Percentiles rank a stretch among this genome's conserved stretches.
phyloP scores from a whole-genome alignment of 257 asterid species.

The Primulina huaijiensis region DNA sequence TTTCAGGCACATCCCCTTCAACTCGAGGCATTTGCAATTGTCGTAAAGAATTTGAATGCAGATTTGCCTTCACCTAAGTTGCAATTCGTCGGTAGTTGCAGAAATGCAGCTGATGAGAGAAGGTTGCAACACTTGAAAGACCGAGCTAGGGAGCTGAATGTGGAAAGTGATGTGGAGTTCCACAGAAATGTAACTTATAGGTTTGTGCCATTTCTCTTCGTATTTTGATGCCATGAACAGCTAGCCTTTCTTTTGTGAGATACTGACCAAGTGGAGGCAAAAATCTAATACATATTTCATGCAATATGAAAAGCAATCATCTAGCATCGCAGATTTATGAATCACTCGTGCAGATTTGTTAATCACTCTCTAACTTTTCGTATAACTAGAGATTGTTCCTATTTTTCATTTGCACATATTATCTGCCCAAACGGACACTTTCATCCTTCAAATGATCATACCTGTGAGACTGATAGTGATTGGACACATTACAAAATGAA shows the following conservation, averaged over 20 bases:
- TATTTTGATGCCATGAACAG: background rate
- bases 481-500: background rate
- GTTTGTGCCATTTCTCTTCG: slow-evolving; percentile 33
- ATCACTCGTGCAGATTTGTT: background rate
- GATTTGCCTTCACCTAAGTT: slow-evolving; percentile 67
- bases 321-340: background rate
- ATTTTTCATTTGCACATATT: no score
- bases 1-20: slow-evolving; percentile 80
- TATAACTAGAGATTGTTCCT: background rate
- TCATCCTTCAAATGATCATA: background rate
- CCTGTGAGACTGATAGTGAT: background rate
- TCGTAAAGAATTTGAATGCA: slow-evolving; percentile 47
- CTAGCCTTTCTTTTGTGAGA: background rate
- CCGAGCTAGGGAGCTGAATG: slow-evolving; percentile 58
- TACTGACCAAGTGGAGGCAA: slow-evolving; percentile 2
- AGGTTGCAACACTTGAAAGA: slow-evolving; percentile 79
- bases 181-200: slow-evolving; percentile 82
- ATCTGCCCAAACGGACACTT: background rate
- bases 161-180: slow-evolving; percentile 82
- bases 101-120: slow-evolving; percentile 91
- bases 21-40: slow-evolving; percentile 87
- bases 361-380: background rate
- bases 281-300: no score
- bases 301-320: background rate
- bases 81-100: slow-evolving; percentile 91